These are phyloP conservation scores for Arthrobotrys sinensis DNA, from an alignment of 2,329 filamentous ascomycete species.

Conservation along the genomic window DNA sequence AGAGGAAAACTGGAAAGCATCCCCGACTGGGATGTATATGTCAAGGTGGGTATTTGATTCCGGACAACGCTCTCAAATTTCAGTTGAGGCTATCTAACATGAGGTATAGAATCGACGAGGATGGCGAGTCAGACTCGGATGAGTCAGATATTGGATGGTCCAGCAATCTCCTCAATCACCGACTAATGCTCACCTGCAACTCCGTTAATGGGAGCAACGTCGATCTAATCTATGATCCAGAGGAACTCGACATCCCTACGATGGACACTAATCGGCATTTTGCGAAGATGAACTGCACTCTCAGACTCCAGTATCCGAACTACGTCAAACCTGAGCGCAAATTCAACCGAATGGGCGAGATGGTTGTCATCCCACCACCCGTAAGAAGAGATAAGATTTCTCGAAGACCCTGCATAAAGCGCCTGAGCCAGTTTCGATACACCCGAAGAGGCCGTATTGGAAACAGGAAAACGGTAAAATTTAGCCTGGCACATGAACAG, in stretches of 20 bases:
- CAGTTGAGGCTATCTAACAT: neutral
- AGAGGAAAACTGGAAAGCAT: slow-evolving; percentile 30
- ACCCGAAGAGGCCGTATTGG: neutral
- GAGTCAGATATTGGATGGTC: slow-evolving; percentile 45
- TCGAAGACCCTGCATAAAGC: slow-evolving; percentile 24
- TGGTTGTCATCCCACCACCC: slow-evolving; percentile 23
- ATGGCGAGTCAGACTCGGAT: neutral
- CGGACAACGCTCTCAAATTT: neutral
- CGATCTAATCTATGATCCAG: slow-evolving; percentile 41
- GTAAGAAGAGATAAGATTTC: slow-evolving; percentile 18
- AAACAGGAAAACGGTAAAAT: slow-evolving; percentile 3
- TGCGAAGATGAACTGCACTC: slow-evolving; percentile 21
- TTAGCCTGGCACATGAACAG: slow-evolving; percentile 9
- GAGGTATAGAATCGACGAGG: slow-evolving; percentile 5
- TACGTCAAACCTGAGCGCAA: slow-evolving; percentile 13
- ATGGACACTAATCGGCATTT: slow-evolving; percentile 41
- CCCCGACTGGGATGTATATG: slow-evolving; percentile 28
- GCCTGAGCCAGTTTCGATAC: neutral
- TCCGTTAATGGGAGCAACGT: slow-evolving; percentile 53
- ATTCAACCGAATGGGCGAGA: slow-evolving; percentile 43
- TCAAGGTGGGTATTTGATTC: slow-evolving; percentile 15
- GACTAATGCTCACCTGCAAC: slow-evolving; percentile 52
- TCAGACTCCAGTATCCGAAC: slow-evolving; percentile 34
- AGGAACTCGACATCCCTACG: slow-evolving; percentile 49
- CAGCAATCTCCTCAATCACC: slow-evolving; percentile 34